Percentiles rank a stretch among this genome's conserved stretches.
Conservation (phyloP, 140 eudicot genomes). For the Bidens hawaiensis region DNA sequence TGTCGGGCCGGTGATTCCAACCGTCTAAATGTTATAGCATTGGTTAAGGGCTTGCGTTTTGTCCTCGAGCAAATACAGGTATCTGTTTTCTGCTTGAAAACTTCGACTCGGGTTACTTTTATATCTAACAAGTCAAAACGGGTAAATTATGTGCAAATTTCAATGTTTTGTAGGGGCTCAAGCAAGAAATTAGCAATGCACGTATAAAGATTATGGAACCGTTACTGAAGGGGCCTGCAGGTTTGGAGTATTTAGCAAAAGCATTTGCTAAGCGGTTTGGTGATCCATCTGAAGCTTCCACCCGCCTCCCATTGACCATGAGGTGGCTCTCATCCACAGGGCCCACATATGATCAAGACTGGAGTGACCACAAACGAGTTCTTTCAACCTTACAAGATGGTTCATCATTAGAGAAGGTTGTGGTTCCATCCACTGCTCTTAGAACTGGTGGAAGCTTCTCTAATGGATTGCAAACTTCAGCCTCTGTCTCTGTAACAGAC, state of each 20-base stretch:
- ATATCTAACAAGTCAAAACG: not conserved
- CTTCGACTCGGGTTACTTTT: not conserved
- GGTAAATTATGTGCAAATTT: not conserved
- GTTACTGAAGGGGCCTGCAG: conserved; percentile 79
- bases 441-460: conserved; percentile 72
- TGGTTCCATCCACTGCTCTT: conserved; percentile 60
- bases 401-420: conserved; percentile 26
- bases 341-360: conserved; percentile 41
- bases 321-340: conserved; percentile 58
- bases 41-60: conserved; percentile 84
- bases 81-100: not conserved
- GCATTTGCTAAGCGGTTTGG: conserved; percentile 71
- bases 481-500: conserved; percentile 16
- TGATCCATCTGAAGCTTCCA: conserved; percentile 52
- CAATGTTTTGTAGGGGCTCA: conserved; percentile 46
- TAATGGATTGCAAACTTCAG: conserved; percentile 35
- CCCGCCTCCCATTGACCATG: conserved; percentile 55
- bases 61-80: conserved; percentile 84
- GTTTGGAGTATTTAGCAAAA: conserved; percentile 59
- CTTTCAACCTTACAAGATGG: conserved; percentile 42
- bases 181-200: conserved; percentile 81
- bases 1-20: conserved; percentile 43
- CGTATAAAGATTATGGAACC: conserved; percentile 81
- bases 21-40: conserved; percentile 53
- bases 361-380: conserved; percentile 50